A percentile compares a stretch with the other conserved stretches of the same genome.
Evolutionary conservation across 768 basidiomycete species (phyloP).

Genomic region (Kondoa malvinella): DNA sequence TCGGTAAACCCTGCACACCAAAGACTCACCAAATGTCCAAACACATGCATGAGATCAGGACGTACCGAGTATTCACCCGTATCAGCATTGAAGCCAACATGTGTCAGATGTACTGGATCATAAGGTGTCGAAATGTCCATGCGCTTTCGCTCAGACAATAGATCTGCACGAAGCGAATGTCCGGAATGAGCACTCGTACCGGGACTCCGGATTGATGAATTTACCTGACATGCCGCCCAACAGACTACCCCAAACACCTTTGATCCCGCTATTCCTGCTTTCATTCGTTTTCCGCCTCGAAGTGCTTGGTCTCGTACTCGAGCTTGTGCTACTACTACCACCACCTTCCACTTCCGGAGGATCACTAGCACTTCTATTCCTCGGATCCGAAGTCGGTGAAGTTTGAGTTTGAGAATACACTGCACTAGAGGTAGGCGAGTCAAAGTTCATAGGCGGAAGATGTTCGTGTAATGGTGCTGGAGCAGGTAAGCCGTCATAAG

Average conservation of each 20-base stretch:
- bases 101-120: conserved; percentile 96
- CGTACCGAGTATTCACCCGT: conserved; percentile 77
- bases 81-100: conserved; percentile 96
- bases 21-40: background rate
- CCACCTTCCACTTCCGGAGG: background rate
- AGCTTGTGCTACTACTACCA: conserved; percentile 4
- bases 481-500: background rate
- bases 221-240: conserved; percentile 12
- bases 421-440: background rate
- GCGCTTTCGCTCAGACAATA: conserved; percentile 29
- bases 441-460: background rate
- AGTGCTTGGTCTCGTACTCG: conserved; percentile 1
- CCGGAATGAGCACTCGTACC: background rate
- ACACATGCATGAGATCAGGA: background rate
- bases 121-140: conserved; percentile 89
- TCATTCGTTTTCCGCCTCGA: conserved; percentile 18
- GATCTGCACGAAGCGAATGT: conserved; percentile 7
- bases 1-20: conserved; percentile 51
- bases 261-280: conserved; percentile 9
- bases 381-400: background rate
- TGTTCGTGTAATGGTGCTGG: background rate
- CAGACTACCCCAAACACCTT: conserved; percentile 18
- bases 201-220: background rate
- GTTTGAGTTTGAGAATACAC: background rate
- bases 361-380: conserved; percentile 2